Conservation (phyloP, 371 early-diverging fungal species). For the Mortierella sp. region DNA sequence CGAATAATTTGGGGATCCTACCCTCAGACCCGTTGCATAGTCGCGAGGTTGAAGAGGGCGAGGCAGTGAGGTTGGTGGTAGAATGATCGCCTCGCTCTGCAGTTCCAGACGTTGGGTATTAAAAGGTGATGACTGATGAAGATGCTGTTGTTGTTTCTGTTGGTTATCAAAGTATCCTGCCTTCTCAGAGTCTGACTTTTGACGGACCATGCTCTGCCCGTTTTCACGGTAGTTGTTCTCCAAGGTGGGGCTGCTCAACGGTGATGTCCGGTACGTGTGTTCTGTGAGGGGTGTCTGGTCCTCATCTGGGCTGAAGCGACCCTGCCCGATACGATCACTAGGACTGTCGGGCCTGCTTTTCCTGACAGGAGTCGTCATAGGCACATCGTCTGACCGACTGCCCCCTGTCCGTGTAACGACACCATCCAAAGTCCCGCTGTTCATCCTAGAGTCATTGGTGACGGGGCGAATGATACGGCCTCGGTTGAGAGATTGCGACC, state of each 20-base stretch:
- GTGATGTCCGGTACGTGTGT: constrained; percentile 15
- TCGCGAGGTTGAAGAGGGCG: constrained; percentile 49
- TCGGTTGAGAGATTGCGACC: constrained; percentile 37
- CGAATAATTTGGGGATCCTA: constrained; percentile 16
- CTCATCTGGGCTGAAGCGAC: constrained; percentile 41
- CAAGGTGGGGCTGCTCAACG: constrained; percentile 19
- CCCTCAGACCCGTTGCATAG: constrained; percentile 18
- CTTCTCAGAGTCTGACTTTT: constrained; percentile 20
- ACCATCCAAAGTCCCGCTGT: constrained; percentile 52
- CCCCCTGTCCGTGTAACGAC: constrained; percentile 20
- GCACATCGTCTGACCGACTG: constrained; percentile 15
- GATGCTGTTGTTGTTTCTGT: constrained; percentile 16
- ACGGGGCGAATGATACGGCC: constrained; percentile 32
- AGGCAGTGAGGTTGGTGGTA: constrained; percentile 39
- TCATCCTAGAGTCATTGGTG: constrained; percentile 42
- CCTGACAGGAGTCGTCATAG: constrained; percentile 16
- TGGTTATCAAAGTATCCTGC: constrained; percentile 20
- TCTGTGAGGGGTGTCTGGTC: constrained; percentile 33
- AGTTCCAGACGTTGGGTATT: constrained; percentile 10
- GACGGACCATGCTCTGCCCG: not conserved
- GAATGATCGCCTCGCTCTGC: constrained; percentile 33
- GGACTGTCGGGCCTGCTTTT: constrained; percentile 29
- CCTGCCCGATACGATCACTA: constrained; percentile 49
- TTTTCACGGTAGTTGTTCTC: not conserved
- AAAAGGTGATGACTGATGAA: not conserved